phyloP scores from a whole-genome alignment of 2,329 filamentous ascomycete species.

The Colletotrichum melonis region DNA sequence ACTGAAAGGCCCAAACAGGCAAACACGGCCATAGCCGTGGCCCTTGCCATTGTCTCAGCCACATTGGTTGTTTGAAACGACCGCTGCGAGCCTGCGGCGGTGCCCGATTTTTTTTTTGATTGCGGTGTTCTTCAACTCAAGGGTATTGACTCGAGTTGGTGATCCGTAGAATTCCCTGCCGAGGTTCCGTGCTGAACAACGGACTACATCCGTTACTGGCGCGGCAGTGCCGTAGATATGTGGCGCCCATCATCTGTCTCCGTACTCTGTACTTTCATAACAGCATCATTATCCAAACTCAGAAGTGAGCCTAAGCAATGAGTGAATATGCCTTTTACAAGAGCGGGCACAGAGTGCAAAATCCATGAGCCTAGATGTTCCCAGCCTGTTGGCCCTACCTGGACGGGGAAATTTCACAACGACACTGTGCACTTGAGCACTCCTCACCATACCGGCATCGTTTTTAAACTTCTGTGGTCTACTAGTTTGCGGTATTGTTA shows the following conservation, averaged over 20 bases:
- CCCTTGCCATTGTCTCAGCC: background rate
- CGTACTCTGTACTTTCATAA: background rate
- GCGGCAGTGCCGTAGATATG: background rate
- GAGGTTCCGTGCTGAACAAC: background rate
- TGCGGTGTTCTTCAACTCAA: background rate
- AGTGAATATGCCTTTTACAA: background rate
- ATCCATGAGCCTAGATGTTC: too few relatives aligned
- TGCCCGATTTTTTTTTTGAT: background rate
- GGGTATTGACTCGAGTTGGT: background rate
- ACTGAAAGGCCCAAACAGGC: background rate
- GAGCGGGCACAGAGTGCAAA: too few relatives aligned
- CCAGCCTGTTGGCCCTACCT: too few relatives aligned
- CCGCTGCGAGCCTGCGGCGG: too few relatives aligned
- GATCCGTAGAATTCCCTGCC: background rate
- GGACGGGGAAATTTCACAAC: too few relatives aligned
- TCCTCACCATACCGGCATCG: background rate
- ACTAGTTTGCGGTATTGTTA: background rate
- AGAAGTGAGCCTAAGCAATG: background rate
- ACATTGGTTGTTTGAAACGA: background rate
- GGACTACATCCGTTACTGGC: background rate
- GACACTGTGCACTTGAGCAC: background rate
- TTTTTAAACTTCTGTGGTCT: too few relatives aligned
- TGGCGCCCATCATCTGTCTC: too few relatives aligned
- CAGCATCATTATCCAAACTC: background rate
- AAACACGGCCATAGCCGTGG: background rate